Conservation (phyloP, 345 rosid species). For the Laguncularia racemosa region DNA sequence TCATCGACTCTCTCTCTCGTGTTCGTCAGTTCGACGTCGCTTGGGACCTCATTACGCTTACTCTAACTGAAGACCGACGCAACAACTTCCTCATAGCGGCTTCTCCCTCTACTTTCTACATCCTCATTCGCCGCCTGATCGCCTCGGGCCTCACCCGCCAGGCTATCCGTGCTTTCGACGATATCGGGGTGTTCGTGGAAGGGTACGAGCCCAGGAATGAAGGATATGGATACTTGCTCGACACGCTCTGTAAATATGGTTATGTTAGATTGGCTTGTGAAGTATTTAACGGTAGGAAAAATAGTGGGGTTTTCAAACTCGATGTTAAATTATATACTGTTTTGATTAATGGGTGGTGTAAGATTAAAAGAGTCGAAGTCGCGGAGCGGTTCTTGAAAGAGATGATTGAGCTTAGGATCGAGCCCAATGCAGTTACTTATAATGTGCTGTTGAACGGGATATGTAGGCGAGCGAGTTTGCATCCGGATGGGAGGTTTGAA, state of each 20-base stretch:
- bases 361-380: constrained; percentile 61
- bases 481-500: constrained; percentile 59
- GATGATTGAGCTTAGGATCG: constrained; percentile 58
- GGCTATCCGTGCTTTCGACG: constrained; percentile 74
- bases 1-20: constrained; percentile 63
- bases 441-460: constrained; percentile 75
- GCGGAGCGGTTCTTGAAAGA: constrained; percentile 63
- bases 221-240: constrained; percentile 53
- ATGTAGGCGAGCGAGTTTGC: constrained; percentile 72
- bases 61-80: constrained; percentile 43
- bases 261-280: constrained; percentile 56
- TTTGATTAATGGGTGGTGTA: constrained; percentile 77
- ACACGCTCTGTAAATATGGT: constrained; percentile 78
- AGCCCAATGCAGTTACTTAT: constrained; percentile 61
- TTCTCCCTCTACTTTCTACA: constrained; percentile 47
- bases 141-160: constrained; percentile 87
- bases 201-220: constrained; percentile 5
- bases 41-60: constrained; percentile 52
- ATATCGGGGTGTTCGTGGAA: constrained; percentile 42
- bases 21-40: constrained; percentile 76
- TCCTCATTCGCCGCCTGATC: constrained; percentile 59
- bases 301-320: constrained; percentile 18
- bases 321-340: constrained; percentile 55
- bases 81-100: constrained; percentile 11
- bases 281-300: constrained; percentile 44